A percentile compares a stretch with the other conserved stretches of the same genome.
These are phyloP conservation scores for Hirsutella thompsonii DNA, from an alignment of 2,329 filamentous ascomycete genomes.

Conservation along the genomic window DNA sequence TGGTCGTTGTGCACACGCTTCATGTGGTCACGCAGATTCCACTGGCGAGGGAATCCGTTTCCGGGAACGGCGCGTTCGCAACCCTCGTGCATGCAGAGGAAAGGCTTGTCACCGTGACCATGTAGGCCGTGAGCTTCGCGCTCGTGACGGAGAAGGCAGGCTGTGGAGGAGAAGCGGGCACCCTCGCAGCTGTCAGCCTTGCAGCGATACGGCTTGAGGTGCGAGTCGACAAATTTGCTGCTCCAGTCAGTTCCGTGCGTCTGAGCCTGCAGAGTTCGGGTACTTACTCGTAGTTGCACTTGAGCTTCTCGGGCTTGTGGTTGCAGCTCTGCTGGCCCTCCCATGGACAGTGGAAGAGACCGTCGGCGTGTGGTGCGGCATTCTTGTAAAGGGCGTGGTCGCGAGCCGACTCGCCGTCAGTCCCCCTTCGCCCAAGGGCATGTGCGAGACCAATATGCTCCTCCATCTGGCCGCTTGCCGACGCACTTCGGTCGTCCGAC, in stretches of 20 bases:
- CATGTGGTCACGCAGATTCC: slow-evolving; percentile 97
- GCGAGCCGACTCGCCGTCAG: slow-evolving; percentile 44
- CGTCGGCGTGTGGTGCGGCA: slow-evolving; percentile 51
- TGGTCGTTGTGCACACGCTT: slow-evolving; percentile 73
- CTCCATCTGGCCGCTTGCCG: slow-evolving; percentile 13
- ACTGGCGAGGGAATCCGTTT: slow-evolving; percentile 86
- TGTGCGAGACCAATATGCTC: slow-evolving; percentile 25
- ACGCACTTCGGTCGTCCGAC: slow-evolving; percentile 14
- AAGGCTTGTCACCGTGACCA: slow-evolving; percentile 85
- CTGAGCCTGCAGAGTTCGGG: slow-evolving; percentile 5
- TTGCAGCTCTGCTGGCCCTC: slow-evolving; percentile 59
- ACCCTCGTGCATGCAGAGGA: slow-evolving; percentile 75
- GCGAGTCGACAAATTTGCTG: slow-evolving; percentile 95
- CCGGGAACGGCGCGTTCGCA: slow-evolving; percentile 74
- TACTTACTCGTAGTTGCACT: slow-evolving; percentile 96
- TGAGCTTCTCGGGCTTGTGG: slow-evolving; percentile 89
- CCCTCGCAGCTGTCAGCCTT: slow-evolving; percentile 74
- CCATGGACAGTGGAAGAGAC: slow-evolving; percentile 89
- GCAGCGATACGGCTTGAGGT: slow-evolving; percentile 93
- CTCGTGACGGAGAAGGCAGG: slow-evolving; percentile 87
- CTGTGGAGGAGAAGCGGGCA: slow-evolving; percentile 86
- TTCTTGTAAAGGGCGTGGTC: slow-evolving; percentile 63
- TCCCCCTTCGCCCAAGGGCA: slow-evolving; percentile 31
- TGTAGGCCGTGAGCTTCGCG: slow-evolving; percentile 93
- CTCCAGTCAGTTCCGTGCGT: slow-evolving; percentile 10